Base-by-base conservation (phyloP, 2,329 filamentous ascomycete genomes). In the Ophidiomyces ophidiicola region DNA sequence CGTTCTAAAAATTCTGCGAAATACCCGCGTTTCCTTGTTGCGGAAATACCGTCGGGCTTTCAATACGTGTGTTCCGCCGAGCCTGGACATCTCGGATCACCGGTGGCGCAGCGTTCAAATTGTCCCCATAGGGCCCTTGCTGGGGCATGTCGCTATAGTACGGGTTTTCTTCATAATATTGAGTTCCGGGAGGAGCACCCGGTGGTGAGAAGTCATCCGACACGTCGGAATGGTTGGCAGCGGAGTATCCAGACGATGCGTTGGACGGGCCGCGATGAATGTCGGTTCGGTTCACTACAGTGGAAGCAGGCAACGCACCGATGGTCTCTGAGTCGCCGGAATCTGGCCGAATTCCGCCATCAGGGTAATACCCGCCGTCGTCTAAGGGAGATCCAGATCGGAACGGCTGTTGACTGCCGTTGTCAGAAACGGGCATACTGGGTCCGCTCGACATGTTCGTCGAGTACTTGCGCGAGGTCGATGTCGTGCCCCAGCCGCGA, bases 221-320 rank as follows among this genome's bases (percentile, higher is more conserved):
- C 14, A 65, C 61, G 45, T 79, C 74, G 0, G 88, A 94, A 44
- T 75, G 76, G 31, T 76, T 78, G 5, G 77, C 82, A 8, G 79
- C 80, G 47, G 87, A 94, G 64, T 96, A 98, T 1, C 84, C 87
- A 0, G 90, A 96, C 0, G 90, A 98, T 4, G 90, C 90, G 54
- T 96, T 96, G 4, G 88, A 96, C 1, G 85, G 79, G 1, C 90
- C 90, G 39, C 90, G 81, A 48, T 82, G 83, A 24, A 96, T 82
- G 48, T 45, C 36, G 17, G 10, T 33, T 19, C 32, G 21, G 15
- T 43, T 43, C 5, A n/a, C 19, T n/a, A n/a, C 24, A 30, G 34
- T 81, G 8, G 21, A n/a, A n/a, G 18, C 23, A 23, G 41, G 31
- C 59, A 94, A 79, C 29, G 80, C 83, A 36, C 82, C 85, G 25